These are phyloP conservation scores for Inonotus obliquus DNA, from an alignment of 1,284 basidiomycete species.

Conservation along the genomic window DNA sequence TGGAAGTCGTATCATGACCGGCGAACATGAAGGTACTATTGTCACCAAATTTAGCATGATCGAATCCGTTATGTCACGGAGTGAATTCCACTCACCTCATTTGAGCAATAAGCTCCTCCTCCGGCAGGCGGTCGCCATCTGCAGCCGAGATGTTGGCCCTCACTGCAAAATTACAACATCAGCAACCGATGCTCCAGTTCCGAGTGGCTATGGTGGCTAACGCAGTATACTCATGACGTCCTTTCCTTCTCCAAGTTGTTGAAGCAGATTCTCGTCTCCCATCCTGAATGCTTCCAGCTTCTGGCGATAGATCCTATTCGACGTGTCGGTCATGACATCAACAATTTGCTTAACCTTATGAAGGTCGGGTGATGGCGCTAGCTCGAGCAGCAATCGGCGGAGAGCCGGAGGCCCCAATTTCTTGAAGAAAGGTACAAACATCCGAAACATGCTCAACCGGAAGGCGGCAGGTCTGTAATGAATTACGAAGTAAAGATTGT, in stretches of 20 bases:
- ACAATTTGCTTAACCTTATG: conserved; percentile 18
- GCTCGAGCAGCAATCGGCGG: conserved; percentile 16
- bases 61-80: background rate
- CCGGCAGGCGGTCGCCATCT: conserved; percentile 14
- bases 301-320: conserved; percentile 15
- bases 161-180: conserved; percentile 5
- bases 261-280: conserved; percentile 13
- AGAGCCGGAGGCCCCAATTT: conserved; percentile 15
- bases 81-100: conserved; percentile 13
- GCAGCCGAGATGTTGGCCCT: conserved; percentile 17
- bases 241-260: conserved; percentile 17
- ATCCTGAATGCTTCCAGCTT: conserved; percentile 12
- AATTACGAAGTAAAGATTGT: background rate
- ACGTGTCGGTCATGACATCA: conserved; percentile 18
- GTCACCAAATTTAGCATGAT: background rate
- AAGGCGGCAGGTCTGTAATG: conserved; percentile 14
- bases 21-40: conserved; percentile 19
- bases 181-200: background rate
- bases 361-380: conserved; percentile 14
- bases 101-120: conserved; percentile 18
- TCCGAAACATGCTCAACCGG: conserved; percentile 18
- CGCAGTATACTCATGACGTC: conserved; percentile 19
- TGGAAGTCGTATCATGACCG: conserved; percentile 20
- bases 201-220: background rate
- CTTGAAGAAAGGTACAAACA: conserved; percentile 16